phyloP scores from a whole-genome alignment of 2,329 filamentous ascomycete genomes.

The Hymenoscyphus repandus region DNA sequence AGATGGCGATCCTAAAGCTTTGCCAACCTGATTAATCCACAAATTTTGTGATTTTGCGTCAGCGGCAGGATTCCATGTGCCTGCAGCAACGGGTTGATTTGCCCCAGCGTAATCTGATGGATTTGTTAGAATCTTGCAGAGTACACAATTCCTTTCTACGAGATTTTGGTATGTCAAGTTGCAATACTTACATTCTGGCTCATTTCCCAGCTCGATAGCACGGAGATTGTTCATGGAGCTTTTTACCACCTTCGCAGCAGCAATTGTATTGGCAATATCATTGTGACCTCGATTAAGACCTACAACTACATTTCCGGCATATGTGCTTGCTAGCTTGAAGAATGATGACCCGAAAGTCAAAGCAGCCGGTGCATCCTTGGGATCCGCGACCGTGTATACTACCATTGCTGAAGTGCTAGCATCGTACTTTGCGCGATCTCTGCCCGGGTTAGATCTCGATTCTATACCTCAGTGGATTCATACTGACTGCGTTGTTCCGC shows the following conservation, averaged over 20 bases:
- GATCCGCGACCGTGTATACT: constrained; percentile 43
- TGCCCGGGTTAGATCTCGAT: constrained; percentile 11
- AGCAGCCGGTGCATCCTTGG: constrained; percentile 42
- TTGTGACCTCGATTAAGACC: constrained; percentile 49
- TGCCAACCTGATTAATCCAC: constrained; percentile 23
- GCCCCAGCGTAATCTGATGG: constrained; percentile 27
- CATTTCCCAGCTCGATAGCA: constrained; percentile 52
- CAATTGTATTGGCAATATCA: constrained; percentile 48
- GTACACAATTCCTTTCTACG: no score
- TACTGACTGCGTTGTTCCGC: constrained; percentile 50
- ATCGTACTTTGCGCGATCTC: constrained; percentile 48
- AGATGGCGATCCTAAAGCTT: constrained; percentile 10
- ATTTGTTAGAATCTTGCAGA: no score
- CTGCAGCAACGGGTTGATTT: constrained; percentile 28
- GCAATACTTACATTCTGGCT: constrained; percentile 42
- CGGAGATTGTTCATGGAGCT: constrained; percentile 42
- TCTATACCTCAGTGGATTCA: no score
- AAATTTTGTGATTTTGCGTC: constrained; percentile 26
- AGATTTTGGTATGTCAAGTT: no score
- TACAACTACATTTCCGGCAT: constrained; percentile 45
- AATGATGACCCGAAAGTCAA: constrained; percentile 50
- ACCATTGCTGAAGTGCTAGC: constrained; percentile 41
- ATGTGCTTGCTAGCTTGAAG: constrained; percentile 43
- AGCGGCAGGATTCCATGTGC: constrained; percentile 21
- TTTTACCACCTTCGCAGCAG: constrained; percentile 42